Base-by-base conservation (phyloP, 208 protist species). In the Leishmania aethiopica region DNA sequence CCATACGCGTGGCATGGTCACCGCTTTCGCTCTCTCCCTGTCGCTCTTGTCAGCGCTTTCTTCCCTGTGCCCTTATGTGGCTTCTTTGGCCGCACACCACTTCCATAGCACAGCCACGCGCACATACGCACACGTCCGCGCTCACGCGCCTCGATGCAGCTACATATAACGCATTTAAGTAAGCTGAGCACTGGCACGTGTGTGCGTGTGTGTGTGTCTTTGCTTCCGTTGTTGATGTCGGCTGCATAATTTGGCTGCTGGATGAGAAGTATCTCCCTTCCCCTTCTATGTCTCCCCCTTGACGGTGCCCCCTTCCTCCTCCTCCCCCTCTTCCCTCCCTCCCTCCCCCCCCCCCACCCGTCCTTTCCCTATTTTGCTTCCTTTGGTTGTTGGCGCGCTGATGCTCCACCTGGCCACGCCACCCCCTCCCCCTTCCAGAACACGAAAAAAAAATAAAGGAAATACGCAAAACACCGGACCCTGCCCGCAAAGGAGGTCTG, bases 201-300 rank as follows among this genome's bases (percentile, higher is more conserved):
- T 8, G 60, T 67, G 59, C 6, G 28, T 79, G n/a, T 62, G 51
- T 42, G 40, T 64, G n/a, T 80, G n/a, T 76, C 35, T 74, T 45
- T 75, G 42, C 51, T 8, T 85, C 17, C 55, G 53, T 74, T 84
- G 64, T 66, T 78, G 15, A 11, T 77, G 28, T 40, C 32, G 62
- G 11, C 8, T 8, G 32, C 32, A 22, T 69, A 32, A 32, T 69
- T 69, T 69, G 32, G 62, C 32, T 69, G 62, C 32, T 19, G 62
- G 13, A 69, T 40, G 32, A 25, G 17, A 73, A 42, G 69, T 73
- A 3, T 17, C 25, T 40, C 40, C 35, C 42, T 32, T 17, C 40
- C 40, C 19, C 37, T 32, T 37, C 62, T 69, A 3, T 49, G 8
- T 47, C 10, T 47, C 8, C 28, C 60, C 60, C 37, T 4, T 35